Evolutionary conservation across 306 rosid species (phyloP).

Genomic region (Citrullus mucosospermus): DNA sequence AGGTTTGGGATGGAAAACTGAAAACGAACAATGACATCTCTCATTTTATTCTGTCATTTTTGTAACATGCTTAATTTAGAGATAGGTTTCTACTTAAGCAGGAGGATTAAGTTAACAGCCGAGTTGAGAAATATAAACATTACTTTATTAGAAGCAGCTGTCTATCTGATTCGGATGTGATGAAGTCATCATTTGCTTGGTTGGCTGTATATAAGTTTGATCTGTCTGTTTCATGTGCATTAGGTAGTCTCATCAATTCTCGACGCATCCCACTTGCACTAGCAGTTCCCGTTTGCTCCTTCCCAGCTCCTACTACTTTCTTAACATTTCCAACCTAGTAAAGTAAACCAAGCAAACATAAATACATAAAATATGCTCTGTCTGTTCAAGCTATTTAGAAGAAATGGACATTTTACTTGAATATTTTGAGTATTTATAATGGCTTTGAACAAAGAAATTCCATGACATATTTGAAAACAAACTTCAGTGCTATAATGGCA

Average conservation of each 20-base stretch:
- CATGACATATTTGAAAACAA: neutral
- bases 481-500: neutral
- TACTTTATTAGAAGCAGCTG: slow-evolving; percentile 77
- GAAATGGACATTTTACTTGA: neutral
- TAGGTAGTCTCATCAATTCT: slow-evolving; percentile 83
- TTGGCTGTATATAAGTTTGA: slow-evolving; percentile 40
- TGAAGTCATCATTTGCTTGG: slow-evolving; percentile 55
- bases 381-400: neutral
- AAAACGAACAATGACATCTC: neutral
- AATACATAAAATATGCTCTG: neutral
- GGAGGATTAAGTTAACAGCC: neutral
- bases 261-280: slow-evolving; percentile 51
- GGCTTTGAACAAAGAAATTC: neutral
- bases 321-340: slow-evolving; percentile 52
- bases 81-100: neutral
- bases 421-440: neutral
- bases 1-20: neutral
- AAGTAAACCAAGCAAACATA: slow-evolving; percentile 19
- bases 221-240: slow-evolving; percentile 38
- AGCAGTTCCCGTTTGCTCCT: slow-evolving; percentile 31
- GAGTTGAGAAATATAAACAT: neutral
- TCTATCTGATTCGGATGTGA: slow-evolving; percentile 85
- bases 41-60: neutral
- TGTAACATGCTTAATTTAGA: neutral
- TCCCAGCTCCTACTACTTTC: slow-evolving; percentile 51